Conservation (phyloP, 2,329 filamentous ascomycete species). For the Parastagonospora avenae region DNA sequence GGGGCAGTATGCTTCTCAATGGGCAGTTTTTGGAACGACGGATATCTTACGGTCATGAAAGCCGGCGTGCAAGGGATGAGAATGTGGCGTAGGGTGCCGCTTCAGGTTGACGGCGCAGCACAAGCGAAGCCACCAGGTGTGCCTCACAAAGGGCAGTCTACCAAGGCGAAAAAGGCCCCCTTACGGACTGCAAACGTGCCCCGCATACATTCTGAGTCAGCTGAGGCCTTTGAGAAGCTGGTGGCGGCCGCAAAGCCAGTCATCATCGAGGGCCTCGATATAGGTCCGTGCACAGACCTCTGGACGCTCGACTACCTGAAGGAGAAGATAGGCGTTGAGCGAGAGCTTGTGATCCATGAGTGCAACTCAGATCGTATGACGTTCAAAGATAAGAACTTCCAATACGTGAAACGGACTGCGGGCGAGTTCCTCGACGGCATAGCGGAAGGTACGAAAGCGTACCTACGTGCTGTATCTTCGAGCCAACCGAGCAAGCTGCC, state of each 20-base stretch:
- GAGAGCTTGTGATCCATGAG: constrained; percentile 75
- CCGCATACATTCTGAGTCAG: constrained; percentile 58
- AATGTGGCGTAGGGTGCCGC: constrained; percentile 21
- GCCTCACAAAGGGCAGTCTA: constrained; percentile 14
- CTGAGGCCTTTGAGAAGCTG: constrained; percentile 64
- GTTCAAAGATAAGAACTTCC: constrained; percentile 83
- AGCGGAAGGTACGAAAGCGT: constrained; percentile 66
- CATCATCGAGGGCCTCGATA: constrained; percentile 67
- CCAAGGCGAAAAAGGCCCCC: constrained; percentile 14
- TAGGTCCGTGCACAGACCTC: constrained; percentile 68
- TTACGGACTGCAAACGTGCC: constrained; percentile 49
- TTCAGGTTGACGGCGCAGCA: constrained; percentile 16
- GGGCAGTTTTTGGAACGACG: constrained; percentile 78
- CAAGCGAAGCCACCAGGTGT: constrained; percentile 10
- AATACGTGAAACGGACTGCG: constrained; percentile 72
- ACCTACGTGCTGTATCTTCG: constrained; percentile 77
- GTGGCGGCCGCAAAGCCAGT: constrained; percentile 64
- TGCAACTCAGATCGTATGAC: constrained; percentile 71
- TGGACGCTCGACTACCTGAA: constrained; percentile 76
- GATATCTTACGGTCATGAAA: constrained; percentile 26
- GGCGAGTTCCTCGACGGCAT: constrained; percentile 67
- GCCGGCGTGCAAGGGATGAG: constrained; percentile 15
- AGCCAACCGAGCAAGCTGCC: constrained; percentile 71
- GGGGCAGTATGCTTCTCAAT: constrained; percentile 91
- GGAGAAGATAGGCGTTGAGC: constrained; percentile 47